Percentiles rank a stretch among this genome's conserved stretches.
These are phyloP conservation scores for Penicillium crystallinum DNA, from an alignment of 495 filamentous ascomycete genomes.

Conservation along the genomic window DNA sequence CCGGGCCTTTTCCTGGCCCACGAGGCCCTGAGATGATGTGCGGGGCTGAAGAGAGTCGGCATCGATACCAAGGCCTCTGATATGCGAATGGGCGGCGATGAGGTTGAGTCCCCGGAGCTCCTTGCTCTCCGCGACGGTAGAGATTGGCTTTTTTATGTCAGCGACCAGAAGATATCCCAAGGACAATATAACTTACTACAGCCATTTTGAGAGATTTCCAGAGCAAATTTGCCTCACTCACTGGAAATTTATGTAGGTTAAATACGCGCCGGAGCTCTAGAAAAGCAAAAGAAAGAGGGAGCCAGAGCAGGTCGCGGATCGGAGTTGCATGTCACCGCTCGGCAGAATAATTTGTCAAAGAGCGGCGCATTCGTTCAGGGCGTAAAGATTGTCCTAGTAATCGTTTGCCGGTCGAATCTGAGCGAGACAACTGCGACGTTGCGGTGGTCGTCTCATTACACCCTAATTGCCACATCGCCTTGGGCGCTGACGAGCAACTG, in stretches of 20 bases:
- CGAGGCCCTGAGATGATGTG: constrained; percentile 84
- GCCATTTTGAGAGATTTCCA: constrained; percentile 27
- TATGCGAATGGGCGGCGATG: constrained; percentile 97
- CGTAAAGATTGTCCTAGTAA: no score
- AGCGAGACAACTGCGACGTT: no score
- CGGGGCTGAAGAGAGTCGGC: constrained; percentile 84
- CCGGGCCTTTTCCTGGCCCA: constrained; percentile 92
- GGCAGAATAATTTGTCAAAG: constrained; percentile 4
- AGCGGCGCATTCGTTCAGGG: no score
- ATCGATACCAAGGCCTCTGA: constrained; percentile 91
- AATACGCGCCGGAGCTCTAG: constrained; percentile 10
- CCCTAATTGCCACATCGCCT: not conserved
- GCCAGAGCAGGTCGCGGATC: constrained; percentile 12
- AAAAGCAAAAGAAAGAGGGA: constrained; percentile 7
- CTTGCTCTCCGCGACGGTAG: constrained; percentile 89
- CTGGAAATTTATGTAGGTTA: not conserved
- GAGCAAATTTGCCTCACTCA: not conserved
- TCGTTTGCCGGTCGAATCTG: not conserved
- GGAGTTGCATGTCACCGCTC: not conserved
- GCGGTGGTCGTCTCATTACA: no score
- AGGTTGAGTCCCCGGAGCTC: constrained; percentile 92
- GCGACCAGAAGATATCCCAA: not conserved
- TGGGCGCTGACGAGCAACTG: not conserved
- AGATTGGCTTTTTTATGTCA: constrained; percentile 60
- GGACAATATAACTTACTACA: constrained; percentile 29